phyloP scores from a whole-genome alignment of 148 eudicot genomes.

The Bassia scoparia region DNA sequence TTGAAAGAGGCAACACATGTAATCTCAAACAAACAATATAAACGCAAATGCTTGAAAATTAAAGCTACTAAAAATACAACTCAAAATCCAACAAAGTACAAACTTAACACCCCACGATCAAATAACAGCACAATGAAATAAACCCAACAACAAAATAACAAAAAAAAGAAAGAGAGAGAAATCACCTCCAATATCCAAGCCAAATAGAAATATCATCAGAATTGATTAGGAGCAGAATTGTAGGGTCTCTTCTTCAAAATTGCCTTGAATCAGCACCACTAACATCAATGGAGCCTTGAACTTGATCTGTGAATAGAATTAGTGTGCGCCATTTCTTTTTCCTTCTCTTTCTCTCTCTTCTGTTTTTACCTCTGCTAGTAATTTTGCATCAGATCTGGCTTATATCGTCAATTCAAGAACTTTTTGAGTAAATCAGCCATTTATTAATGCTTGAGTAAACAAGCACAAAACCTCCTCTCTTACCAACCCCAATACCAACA shows the following conservation, averaged over 20 bases:
- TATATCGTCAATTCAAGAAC: conserved; percentile 35
- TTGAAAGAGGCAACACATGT: not conserved
- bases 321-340: conserved; percentile 41
- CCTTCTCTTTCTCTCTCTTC: conserved; percentile 25
- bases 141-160: not conserved
- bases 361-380: conserved; percentile 20
- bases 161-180: not conserved
- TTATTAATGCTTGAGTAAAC: not conserved
- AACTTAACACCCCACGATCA: not conserved
- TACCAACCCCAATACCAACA: conserved; percentile 20
- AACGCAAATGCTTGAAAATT: not conserved
- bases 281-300: conserved; percentile 86
- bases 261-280: conserved; percentile 95
- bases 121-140: not conserved
- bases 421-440: conserved; percentile 22
- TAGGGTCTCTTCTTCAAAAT: conserved; percentile 87
- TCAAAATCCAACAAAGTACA: not conserved
- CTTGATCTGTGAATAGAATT: conserved; percentile 66
- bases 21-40: not conserved
- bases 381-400: conserved; percentile 18
- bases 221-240: conserved; percentile 94
- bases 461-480: conserved; percentile 19
- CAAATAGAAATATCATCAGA: conserved; percentile 93
- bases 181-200: conserved; percentile 97
- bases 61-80: not conserved